phyloP scores from a whole-genome alignment of 768 basidiomycete genomes.

The Xerocomus potaroensis region DNA sequence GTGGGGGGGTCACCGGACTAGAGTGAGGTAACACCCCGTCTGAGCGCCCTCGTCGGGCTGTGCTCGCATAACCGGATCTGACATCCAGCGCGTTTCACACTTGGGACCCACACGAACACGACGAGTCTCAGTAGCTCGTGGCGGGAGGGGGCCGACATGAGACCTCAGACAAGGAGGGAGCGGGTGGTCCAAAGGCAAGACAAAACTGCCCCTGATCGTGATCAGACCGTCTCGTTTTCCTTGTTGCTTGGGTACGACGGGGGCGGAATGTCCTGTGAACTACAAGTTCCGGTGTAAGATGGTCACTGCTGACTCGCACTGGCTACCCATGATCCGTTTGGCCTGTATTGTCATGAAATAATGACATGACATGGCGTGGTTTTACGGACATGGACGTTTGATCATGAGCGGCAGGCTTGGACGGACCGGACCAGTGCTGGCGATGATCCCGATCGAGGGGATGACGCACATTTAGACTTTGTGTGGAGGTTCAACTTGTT shows the following conservation, averaged over 20 bases:
- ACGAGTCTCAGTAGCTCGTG: neutral
- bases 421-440: neutral
- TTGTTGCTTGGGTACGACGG: too few relatives aligned
- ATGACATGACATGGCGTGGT: neutral
- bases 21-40: neutral
- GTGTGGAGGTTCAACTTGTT: neutral
- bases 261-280: too few relatives aligned
- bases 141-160: neutral
- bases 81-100: neutral
- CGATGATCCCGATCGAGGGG: neutral
- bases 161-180: too few relatives aligned
- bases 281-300: too few relatives aligned
- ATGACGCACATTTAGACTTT: slow-evolving; percentile 2
- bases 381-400: neutral
- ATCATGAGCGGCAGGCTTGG: neutral
- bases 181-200: too few relatives aligned
- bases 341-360: too few relatives aligned
- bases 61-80: too few relatives aligned
- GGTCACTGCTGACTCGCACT: too few relatives aligned
- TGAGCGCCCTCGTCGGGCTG: neutral
- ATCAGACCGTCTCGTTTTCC: too few relatives aligned
- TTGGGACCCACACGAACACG: too few relatives aligned
- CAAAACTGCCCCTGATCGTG: too few relatives aligned
- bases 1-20: too few relatives aligned
- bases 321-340: neutral